Evolutionary conservation across 169 alveolate species (phyloP), one percentile per base, ranked within the genome.

Genomic region (Eimeria acervulina): DNA sequence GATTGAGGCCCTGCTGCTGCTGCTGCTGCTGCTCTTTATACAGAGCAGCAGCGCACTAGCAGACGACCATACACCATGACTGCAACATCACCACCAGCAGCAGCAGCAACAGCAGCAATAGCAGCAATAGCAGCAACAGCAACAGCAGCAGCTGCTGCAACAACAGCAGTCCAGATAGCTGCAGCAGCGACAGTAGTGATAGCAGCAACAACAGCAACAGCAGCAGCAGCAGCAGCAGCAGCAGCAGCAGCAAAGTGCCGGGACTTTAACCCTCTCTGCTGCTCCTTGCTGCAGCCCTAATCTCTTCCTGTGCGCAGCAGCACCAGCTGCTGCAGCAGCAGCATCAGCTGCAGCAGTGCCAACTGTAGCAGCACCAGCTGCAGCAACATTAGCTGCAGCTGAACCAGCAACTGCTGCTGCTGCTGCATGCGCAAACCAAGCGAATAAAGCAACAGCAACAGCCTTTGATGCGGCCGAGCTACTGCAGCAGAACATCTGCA

Each of bases 191-290:
- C 68, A 55, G 21, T 2, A 55, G 68, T 23, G n/a, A n/a, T n/a
- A 55, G 68, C 68, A 55, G 68, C 68, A 55, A 23, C 68, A 55
- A 1, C 68, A 55, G 68, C 68, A 55, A 55, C 68, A 55, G 68
- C 68, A 55, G 68, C 68, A 55, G 68, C 68, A 55, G 68, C 68
- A 55, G 66, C 66, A 52, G 66, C 66, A 52, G 66, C 66, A 52
- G 68, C 68, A 55, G 68, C 68, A 55, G 68, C 68, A 55, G 68
- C 68, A 55, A 23, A 17, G 68, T 1, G 68, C 15, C 28, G 68
- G 68, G 28, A 23, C 68, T 23, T 55, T 23, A 17, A 17, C 68
- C 68, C 68, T 17, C 68, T 55, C 28, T 55, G 6, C 68, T 55
- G 68, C 68, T 55, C 68, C 68, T 55, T 55, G 68, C 68, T 55